Base-by-base conservation (phyloP, 2,329 filamentous ascomycete genomes). In the Arthrinium phaeospermum region DNA sequence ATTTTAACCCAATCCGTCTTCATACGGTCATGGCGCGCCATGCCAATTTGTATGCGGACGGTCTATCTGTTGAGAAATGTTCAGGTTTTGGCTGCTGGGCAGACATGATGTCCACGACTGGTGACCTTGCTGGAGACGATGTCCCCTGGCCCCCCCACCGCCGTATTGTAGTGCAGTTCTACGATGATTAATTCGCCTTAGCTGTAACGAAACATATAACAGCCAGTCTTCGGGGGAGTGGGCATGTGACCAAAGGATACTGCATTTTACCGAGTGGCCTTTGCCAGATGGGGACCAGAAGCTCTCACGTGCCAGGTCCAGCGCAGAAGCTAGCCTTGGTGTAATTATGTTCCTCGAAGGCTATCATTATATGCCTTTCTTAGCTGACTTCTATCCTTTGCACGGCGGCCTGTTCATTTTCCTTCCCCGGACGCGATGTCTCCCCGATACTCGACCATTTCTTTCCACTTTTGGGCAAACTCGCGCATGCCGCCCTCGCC, bases 401-500 rank as follows among this genome's bases (percentile, higher is more conserved):
- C 46, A n/a, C 8, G 19, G 24, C 10, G n/a, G 24, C 1, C 10
- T 49, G 49, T 10, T 47, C 12, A 68, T 46, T 78, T 70, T 71
- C 76, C 79, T 73, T 78, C 78, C 78, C 76, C 76, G 67, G 77
- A 78, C 69, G 76, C 78, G 27, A 79, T 71, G 41, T 79, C 76
- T 27, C 76, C 77, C 70, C 79, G 76, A 51, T 80, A 79, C 68
- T 79, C 78, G 1, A 75, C 76, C 79, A 90, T 85, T 74, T 91
- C 87, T 79, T 90, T 91, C 94, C 93, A 96, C 79, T 92, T 89
- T 75, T 88, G 87, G 74, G 93, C 90, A 83, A 96, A 95, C 82
- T 97, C 95, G 73, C 92, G 88, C 84, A 98, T 88, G 0, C 92
- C 93, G 3, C 93, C 93, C 71, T 93, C 90, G 4, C 93, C 93